A percentile compares a stretch with the other conserved stretches of the same genome.
Conservation (phyloP, 1,139 yeast species). For the Arxiozyma telluris region DNA sequence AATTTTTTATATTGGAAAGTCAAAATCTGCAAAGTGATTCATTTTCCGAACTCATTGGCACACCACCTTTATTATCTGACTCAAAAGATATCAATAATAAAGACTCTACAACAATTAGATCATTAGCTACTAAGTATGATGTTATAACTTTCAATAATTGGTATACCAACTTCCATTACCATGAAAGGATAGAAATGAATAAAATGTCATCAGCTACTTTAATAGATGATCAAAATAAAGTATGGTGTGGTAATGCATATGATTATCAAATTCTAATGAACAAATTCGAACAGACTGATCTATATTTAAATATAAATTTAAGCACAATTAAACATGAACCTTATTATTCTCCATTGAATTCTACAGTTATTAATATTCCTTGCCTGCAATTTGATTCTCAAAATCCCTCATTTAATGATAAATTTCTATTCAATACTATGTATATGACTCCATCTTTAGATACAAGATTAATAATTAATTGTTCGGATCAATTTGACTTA, state of each 20-base stretch:
- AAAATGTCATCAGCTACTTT: conserved; percentile 76
- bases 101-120: conserved; percentile 13
- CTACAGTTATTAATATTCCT: conserved; percentile 36
- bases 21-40: conserved; percentile 7
- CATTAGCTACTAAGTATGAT: conserved; percentile 29
- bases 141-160: conserved; percentile 41
- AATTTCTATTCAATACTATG: conserved; percentile 23
- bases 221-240: conserved; percentile 36
- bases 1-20: conserved; percentile 2
- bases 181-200: conserved; percentile 73
- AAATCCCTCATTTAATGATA: conserved; percentile 18
- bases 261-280: conserved; percentile 37
- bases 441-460: conserved; percentile 7
- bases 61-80: conserved; percentile 17
- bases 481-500: conserved; percentile 44
- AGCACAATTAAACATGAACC: conserved; percentile 25
- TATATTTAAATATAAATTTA: background rate
- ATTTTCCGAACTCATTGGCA: conserved; percentile 21
- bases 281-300: conserved; percentile 14
- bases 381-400: conserved; percentile 12
- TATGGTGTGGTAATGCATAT: conserved; percentile 74
- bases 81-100: conserved; percentile 10
- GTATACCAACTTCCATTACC: conserved; percentile 63
- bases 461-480: conserved; percentile 38
- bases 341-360: conserved; percentile 45